A percentile compares a stretch with the other conserved stretches of the same genome.
Evolutionary conservation across 2,329 filamentous ascomycete genomes (phyloP).

Genomic region (Pseudogymnoascus sp.): DNA sequence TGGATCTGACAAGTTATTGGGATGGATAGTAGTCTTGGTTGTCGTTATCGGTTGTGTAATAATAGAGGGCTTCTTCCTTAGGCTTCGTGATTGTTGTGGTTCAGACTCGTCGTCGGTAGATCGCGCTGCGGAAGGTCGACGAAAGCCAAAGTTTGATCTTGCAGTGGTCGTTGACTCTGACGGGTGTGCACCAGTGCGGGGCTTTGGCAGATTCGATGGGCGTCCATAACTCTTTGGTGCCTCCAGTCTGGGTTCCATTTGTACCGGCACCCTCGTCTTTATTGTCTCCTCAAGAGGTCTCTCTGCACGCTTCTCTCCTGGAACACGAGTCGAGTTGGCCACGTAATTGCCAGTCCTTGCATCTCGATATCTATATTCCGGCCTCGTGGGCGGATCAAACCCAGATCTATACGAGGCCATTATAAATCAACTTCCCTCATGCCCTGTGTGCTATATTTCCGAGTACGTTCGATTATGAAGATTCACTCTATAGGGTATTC

Average conservation of each 20-base stretch:
- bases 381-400: slow-evolving; percentile 35
- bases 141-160: slow-evolving; percentile 22
- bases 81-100: slow-evolving; percentile 32
- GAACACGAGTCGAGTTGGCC: slow-evolving; percentile 10
- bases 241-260: slow-evolving; percentile 18
- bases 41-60: slow-evolving; percentile 31
- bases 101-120: slow-evolving; percentile 18
- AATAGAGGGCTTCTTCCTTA: slow-evolving; percentile 44
- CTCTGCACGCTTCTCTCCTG: slow-evolving; percentile 14
- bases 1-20: slow-evolving; percentile 16
- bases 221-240: slow-evolving; percentile 13
- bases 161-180: slow-evolving; percentile 16
- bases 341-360: slow-evolving; percentile 24
- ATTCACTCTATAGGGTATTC: slow-evolving; percentile 21
- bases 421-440: slow-evolving; percentile 20
- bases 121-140: slow-evolving; percentile 17
- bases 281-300: slow-evolving; percentile 32
- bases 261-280: slow-evolving; percentile 32
- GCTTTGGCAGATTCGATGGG: slow-evolving; percentile 20
- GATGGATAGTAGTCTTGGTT: not conserved
- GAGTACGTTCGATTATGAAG: slow-evolving; percentile 20
- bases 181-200: slow-evolving; percentile 16
- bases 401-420: slow-evolving; percentile 39
- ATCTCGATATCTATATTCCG: slow-evolving; percentile 32
- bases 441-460: slow-evolving; percentile 20